These are phyloP conservation scores for Penicillium brevicompactum DNA, from an alignment of 2,329 filamentous ascomycete species.

Conservation along the genomic window DNA sequence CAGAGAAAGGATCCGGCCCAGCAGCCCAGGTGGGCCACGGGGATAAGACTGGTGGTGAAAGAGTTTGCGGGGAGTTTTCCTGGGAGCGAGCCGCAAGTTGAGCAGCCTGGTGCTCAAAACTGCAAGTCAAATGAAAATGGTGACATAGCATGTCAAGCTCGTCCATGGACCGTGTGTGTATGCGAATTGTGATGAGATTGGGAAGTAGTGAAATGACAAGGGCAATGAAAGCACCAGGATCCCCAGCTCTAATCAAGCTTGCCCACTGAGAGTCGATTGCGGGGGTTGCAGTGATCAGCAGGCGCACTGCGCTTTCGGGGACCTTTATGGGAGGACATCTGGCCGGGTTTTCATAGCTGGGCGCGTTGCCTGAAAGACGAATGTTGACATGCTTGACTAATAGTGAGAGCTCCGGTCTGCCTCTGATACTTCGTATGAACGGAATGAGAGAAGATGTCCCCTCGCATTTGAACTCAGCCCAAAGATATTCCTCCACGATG, in stretches of 20 bases:
- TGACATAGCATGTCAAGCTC: background rate
- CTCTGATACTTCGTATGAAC: background rate
- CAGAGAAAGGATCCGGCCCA: too few species aligned
- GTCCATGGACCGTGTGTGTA: background rate
- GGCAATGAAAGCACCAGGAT: background rate
- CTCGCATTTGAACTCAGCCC: background rate
- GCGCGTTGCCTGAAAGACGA: background rate
- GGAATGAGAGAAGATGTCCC: background rate
- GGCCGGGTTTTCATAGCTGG: background rate
- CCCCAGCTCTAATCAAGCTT: background rate
- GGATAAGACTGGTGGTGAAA: too few species aligned
- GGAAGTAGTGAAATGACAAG: background rate
- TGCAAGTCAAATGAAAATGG: background rate
- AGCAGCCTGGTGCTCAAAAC: background rate
- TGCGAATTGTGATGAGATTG: background rate
- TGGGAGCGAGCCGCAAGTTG: background rate
- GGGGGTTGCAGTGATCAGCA: background rate
- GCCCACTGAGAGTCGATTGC: background rate
- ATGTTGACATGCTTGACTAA: background rate
- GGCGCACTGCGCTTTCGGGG: background rate
- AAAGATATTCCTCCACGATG: background rate
- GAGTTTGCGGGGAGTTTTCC: too few species aligned
- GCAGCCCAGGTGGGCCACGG: too few species aligned
- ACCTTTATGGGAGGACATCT: background rate
- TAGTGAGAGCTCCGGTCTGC: background rate